Evolutionary conservation across 441 rosid species (phyloP), one percentile per base, ranked within the genome.

Genomic region (Mallotus repandus): DNA sequence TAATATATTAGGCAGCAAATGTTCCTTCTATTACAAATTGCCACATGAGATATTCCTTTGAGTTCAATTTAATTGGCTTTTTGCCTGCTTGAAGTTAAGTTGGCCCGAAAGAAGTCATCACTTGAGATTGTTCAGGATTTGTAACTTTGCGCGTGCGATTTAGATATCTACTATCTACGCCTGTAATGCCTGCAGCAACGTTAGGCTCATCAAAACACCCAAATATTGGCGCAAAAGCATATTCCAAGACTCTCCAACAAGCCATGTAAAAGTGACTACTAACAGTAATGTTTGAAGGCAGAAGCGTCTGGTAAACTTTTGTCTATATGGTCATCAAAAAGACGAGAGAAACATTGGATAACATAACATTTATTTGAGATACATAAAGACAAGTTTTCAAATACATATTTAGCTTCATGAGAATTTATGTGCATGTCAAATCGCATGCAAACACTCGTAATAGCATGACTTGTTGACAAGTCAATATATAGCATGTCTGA

Each of bases 11-110:
- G 15, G 14, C 35, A 25, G 16, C 7, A n/a, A 45, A 11, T 8
- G 22, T 64, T 71, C 52, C 54, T 74, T 66, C 19, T 10, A 16
- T 2, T 48, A 53, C n/a, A 70, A 52, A 58, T 58, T 69, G 54
- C 50, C 58, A 59, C 13, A 19, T 4, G 14, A 72, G 67, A n/a
- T 54, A 21, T 22, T 22, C 13, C 14, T 1, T 7, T 1, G 22
- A 5, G 5, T 60, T 29, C 3, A 7, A 48, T 66, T 32, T 29
- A 6, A 25, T 60, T 49, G 12, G 19, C 18, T 12, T 6, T 35
- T 54, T 6, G 57, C 59, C 6, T 29, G 0, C 25, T 62, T 14
- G 7, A 18, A 53, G 25, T 54, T 14, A 32, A 48, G 1, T 68
- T 53, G 2, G 12, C 45, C 16, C 32, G 4, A 5, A 50, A 25